Evolutionary conservation across 139 green algal species (phyloP).

Genomic region (Chlorella vulgaris): DNA sequence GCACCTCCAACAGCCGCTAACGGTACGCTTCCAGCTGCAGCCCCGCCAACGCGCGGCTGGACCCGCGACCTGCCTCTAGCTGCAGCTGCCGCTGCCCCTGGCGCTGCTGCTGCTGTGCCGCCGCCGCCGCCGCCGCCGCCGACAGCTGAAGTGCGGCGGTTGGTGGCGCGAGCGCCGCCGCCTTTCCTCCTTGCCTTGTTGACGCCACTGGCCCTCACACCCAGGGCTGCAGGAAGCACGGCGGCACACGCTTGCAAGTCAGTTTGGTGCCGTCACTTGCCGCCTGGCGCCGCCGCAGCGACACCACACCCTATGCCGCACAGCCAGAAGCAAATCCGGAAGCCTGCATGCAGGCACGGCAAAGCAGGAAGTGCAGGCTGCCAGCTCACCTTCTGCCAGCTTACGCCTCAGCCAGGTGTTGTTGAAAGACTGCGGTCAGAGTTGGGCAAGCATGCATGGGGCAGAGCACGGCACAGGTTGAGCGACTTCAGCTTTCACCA

Average conservation of each 20-base stretch:
- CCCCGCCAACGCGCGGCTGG: too few relatives aligned
- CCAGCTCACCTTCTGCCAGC: constrained; percentile 41
- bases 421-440: constrained; percentile 39
- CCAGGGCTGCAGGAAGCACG: constrained; percentile 6
- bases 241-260: background rate
- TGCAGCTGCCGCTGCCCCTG: background rate
- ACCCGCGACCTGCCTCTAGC: background rate
- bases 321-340: background rate
- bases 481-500: too few relatives aligned
- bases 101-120: background rate
- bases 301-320: background rate
- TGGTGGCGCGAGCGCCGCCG: background rate
- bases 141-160: background rate
- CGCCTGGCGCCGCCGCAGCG: background rate
- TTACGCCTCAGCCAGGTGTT: constrained; percentile 56
- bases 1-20: background rate
- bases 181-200: constrained; percentile 4
- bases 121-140: background rate
- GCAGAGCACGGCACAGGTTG: too few relatives aligned
- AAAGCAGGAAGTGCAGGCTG: background rate
- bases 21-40: background rate
- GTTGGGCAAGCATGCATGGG: too few relatives aligned
- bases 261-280: background rate
- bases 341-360: background rate
- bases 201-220: background rate